Base-by-base conservation (phyloP, 2,329 filamentous ascomycete species). In the Elsinoe fawcettii region DNA sequence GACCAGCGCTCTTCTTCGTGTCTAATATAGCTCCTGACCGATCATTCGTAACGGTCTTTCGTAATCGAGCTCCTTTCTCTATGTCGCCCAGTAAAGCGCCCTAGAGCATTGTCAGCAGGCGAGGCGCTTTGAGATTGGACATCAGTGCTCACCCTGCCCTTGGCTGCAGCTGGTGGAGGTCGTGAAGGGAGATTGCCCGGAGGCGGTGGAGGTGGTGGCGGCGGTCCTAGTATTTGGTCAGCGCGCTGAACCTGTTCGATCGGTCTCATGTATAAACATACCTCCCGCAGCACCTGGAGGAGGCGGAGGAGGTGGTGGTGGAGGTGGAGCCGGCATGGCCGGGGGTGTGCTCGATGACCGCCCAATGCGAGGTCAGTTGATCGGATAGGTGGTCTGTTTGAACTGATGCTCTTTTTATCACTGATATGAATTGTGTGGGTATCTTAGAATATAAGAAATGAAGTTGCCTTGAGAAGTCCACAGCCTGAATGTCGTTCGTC, bases 41-140 rank as follows among this genome's bases (percentile, higher is more conserved):
- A 71, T 97, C 92, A 73, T 97, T 96, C 64, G 89, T 68, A 57
- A 76, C 79, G 72, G 96, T 96, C 73, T 87, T 96, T 20, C 43
- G 41, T 59, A 97, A 78, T 60, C 77, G 75, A 63, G 75, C 79
- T 62, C 92, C 93, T 71, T 95, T 95, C 63, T 78, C 76, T 65
- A 99, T 99, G 71, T 97, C 92, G 67, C 83, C 80, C 44, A 97
- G 81, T 34, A 99, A 79, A 56, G 92, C 91, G 65, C 86, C 86
- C 92, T 97, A 65, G 44, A 43, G 41, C 41, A 59, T 23, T 63
- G 36, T 55, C 55, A 23, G 9, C 18, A 41, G 49, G 16, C 18
- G 36, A 34, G 46, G 27, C 36, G 16, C 22, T 46, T 11, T 18
- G 11, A 9, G 16, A 22, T 18, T 36, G 47, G 18, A 20, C 16